Base-by-base conservation (phyloP, 2,329 filamentous ascomycete species). In the Incumbomyces lentus region DNA sequence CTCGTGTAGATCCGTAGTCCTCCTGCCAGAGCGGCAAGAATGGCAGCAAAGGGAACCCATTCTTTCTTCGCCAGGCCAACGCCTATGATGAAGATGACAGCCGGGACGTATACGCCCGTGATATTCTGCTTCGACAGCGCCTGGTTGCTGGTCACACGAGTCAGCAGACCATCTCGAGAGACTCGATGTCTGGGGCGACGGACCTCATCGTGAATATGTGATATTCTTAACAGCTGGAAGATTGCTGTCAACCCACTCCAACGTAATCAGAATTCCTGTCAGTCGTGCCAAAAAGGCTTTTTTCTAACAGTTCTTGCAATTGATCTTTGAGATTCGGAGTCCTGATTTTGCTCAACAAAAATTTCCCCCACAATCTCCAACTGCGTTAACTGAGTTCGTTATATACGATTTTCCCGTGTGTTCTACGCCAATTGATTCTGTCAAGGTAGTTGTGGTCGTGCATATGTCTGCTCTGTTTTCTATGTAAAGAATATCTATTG, bases 51-150 rank as follows among this genome's bases (percentile, higher is more conserved):
- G 3, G 79, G 76, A 18, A 82, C 62, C 76, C 79, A 92, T 66
- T 90, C 84, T 55, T 70, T 73, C 76, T 93, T 93, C 58, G 88
- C 72, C 59, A 93, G 82, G 52, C 79, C 73, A 36, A 79, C 82
- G 58, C 86, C 87, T 44, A 87, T 66, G 50, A 95, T 70, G 50
- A 95, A 69, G 31, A 95, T 76, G 49, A 75, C 79, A n/a, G 81
- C 82, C 52, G 89, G 88, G 60, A 93, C 82, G 65, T 90, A 88
- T 59, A 93, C 78, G 61, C 84, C 85, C 66, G 87, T 79, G 62
- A 90, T 68, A 61, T 83, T 86, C 59, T 80, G 60, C 41, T 59
- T 52, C 29, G 65, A 64, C 13, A 61, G 49, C 17, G 44, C 46
- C 8, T 49, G n/a, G 33, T 38, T 53, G n/a, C 50, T 53, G 34